phyloP scores from a whole-genome alignment of 352 stramenopile species.

The Pythium rishiriense region DNA sequence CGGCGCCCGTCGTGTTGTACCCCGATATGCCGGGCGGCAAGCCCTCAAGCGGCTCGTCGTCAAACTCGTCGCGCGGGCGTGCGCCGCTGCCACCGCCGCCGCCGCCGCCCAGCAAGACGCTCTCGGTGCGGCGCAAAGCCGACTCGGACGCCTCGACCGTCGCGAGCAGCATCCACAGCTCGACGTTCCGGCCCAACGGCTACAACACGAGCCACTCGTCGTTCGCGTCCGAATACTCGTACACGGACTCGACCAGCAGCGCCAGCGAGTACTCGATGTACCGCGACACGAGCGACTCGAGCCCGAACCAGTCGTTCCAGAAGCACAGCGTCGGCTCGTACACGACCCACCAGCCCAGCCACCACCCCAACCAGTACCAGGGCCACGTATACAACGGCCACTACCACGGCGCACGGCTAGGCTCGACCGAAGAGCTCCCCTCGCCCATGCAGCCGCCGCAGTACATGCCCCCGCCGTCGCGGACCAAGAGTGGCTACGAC shows the following conservation, averaged over 20 bases:
- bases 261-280: conserved; percentile 21
- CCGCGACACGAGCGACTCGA: conserved; percentile 21
- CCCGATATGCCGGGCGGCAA: background rate
- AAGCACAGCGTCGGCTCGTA: conserved; percentile 24
- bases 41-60: background rate
- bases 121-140: conserved; percentile 7
- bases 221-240: conserved; percentile 29
- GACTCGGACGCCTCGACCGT: conserved; percentile 24
- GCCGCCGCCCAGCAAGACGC: background rate
- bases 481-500: conserved; percentile 15
- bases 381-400: background rate
- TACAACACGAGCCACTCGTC: conserved; percentile 24
- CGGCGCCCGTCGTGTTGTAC: conserved; percentile 22
- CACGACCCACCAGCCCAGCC: background rate
- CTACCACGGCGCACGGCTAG: conserved; percentile 2
- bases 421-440: conserved; percentile 18
- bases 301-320: conserved; percentile 24
- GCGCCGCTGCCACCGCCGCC: background rate
- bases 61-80: background rate
- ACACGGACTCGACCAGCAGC: conserved; percentile 20
- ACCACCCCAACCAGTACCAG: conserved; percentile 11
- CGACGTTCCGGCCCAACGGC: conserved; percentile 11
- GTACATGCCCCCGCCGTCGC: background rate
- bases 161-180: conserved; percentile 16
- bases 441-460: background rate